Percentiles rank a stretch among this genome's conserved stretches.
phyloP scores from a whole-genome alignment of 73 alveolate species.

The Symbiodinium pilosum region DNA sequence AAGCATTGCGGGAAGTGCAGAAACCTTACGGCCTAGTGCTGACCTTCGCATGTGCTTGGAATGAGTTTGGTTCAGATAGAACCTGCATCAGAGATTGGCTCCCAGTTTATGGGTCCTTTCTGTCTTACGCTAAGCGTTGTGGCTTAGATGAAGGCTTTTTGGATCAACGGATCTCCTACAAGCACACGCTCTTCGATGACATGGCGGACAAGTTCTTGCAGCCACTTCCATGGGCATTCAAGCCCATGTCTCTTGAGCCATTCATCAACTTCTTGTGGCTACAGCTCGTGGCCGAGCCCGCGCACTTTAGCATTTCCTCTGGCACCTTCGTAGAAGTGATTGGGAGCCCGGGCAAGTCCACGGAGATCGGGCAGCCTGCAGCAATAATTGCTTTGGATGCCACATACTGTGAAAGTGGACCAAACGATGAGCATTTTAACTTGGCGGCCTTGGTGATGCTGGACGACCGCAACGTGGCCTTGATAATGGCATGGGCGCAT shows the following conservation, averaged over 20 bases:
- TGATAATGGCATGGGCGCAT: constrained; percentile 22
- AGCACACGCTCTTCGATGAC: constrained; percentile 16
- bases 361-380: not conserved
- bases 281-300: not conserved
- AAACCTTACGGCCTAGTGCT: not conserved
- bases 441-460: constrained; percentile 49
- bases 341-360: not conserved
- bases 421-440: constrained; percentile 12
- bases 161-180: constrained; percentile 9
- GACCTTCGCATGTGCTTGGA: not conserved
- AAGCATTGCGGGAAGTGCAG: not conserved
- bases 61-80: not conserved
- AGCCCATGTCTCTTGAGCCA: not conserved
- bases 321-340: constrained; percentile 20
- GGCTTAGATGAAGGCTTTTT: not conserved
- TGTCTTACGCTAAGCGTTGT: not conserved
- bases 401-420: constrained; percentile 9
- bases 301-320: not conserved
- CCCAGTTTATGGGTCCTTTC: not conserved
- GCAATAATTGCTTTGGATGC: constrained; percentile 69
- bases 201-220: not conserved
- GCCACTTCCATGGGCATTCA: constrained; percentile 28
- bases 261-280: constrained; percentile 30
- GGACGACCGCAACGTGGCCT: constrained; percentile 29
- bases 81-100: not conserved